These are phyloP conservation scores for Pterocarpus macrocarpus DNA, from an alignment of 306 rosid genomes.

Conservation along the genomic window DNA sequence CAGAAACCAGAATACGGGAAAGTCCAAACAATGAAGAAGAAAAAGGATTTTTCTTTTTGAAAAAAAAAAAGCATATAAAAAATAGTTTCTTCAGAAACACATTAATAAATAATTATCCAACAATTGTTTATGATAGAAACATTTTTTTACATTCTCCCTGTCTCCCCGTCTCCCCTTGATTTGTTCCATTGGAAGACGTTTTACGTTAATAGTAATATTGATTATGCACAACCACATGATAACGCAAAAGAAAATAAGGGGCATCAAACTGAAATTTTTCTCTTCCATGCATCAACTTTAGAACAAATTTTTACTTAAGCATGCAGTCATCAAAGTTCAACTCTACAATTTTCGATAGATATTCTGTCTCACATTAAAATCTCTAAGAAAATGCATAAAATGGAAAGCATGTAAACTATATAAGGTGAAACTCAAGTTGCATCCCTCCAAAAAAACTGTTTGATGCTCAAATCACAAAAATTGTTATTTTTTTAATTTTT, in stretches of 20 bases:
- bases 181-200: slow-evolving; percentile 5
- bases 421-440: background rate
- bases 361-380: background rate
- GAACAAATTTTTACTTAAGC: background rate
- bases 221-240: background rate
- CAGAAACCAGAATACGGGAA: slow-evolving; percentile 7
- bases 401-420: background rate
- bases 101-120: slow-evolving; percentile 17
- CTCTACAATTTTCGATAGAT: background rate
- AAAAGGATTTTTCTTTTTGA: background rate
- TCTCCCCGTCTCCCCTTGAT: background rate
- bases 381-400: slow-evolving; percentile 1
- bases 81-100: background rate
- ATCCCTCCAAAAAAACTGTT: background rate
- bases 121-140: background rate
- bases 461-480: background rate
- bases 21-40: background rate
- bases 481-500: background rate
- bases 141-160: background rate
- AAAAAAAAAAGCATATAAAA: background rate
- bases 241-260: slow-evolving; percentile 17
- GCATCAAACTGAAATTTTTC: slow-evolving; percentile 1
- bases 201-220: background rate
- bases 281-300: slow-evolving; percentile 14
- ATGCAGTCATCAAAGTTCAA: background rate